Evolutionary conservation across 2,329 filamentous ascomycete genomes (phyloP), one percentile per base, ranked within the genome.

Genomic region (Pseudodiploospora longispora): DNA sequence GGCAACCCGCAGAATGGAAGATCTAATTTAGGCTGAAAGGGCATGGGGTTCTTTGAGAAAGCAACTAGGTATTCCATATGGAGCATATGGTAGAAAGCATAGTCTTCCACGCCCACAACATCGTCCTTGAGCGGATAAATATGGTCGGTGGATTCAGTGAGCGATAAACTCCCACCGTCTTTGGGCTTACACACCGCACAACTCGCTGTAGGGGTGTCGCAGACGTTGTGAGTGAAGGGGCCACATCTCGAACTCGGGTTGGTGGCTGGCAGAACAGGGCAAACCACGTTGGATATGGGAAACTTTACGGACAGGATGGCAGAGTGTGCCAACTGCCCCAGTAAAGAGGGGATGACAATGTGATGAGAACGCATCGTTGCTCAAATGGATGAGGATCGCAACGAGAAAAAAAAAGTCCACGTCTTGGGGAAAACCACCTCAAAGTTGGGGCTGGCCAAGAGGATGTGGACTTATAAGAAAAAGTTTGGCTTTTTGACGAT

Each of bases 21-120:
- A 5, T 40, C 38, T 6, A 40, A 30, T 7, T 30, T 30, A 2
- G 27, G 27, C 29, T 31, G 38, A n/a, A 40, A 40, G 5, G 38
- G 38, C 38, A 40, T 40, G 4, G 38, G 38, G 28, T 40, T 40
- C 27, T 40, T 30, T 27, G 38, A 40, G 27, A 40, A 40, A 10
- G 30, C 38, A 3, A 40, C 38, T 8, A 40, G 6, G 10, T 40
- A 40, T 27, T 40, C 38, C 29, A 40, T 10, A n/a, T 29, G n/a
- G 5, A 40, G 29, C 6, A 40, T 30, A 6, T 40, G 38, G 38
- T 40, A 40, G 29, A 40, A 40, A n/a, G 27, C 38, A 19, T 40
- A 40, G 28, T 12, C 12, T 30, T 40, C 38, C 6, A 40, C 6
- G 28, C 32, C 38, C 9, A 40, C 38, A 19, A 40, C 27, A 30